Percentiles rank a stretch among this genome's conserved stretches.
Evolutionary conservation across 169 alveolate species (phyloP).

Genomic region (Miamiensis avidus): DNA sequence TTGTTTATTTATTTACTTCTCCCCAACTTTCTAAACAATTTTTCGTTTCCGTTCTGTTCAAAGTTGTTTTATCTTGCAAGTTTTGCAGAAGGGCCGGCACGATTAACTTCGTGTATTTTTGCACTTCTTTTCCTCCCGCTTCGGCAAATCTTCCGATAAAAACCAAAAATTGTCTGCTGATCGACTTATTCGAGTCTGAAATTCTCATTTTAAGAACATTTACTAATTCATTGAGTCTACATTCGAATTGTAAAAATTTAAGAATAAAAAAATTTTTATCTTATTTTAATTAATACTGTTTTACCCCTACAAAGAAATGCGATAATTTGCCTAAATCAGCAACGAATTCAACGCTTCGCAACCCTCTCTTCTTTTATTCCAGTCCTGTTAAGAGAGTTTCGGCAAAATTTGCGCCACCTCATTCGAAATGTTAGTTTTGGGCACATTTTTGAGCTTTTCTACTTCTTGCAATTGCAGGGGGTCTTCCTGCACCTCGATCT

Average conservation of each 20-base stretch:
- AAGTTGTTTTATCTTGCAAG: slow-evolving; percentile 1
- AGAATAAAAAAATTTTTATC: no score
- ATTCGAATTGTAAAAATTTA: no score
- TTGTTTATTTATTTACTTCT: no score
- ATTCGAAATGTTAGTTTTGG: slow-evolving; percentile 15
- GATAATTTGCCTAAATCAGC: slow-evolving; percentile 1
- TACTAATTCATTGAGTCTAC: not conserved
- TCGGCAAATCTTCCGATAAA: slow-evolving; percentile 18
- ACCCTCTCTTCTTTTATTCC: slow-evolving; percentile 6
- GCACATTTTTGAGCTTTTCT: not conserved
- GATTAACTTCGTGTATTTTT: not conserved
- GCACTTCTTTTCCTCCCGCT: slow-evolving; percentile 20
- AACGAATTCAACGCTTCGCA: slow-evolving; percentile 1
- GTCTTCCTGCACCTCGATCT: not conserved
- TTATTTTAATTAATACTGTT: no score
- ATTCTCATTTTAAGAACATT: slow-evolving; percentile 5
- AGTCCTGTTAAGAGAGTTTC: not conserved
- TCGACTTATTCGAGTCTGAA: slow-evolving; percentile 4
- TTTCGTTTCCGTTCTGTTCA: slow-evolving; percentile 6
- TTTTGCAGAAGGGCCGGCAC: slow-evolving; percentile 7
- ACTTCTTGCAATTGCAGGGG: not conserved
- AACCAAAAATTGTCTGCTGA: not conserved
- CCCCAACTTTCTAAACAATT: slow-evolving; percentile 11
- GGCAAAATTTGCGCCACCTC: not conserved
- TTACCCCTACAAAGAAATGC: slow-evolving; percentile 2